Conservation (phyloP, 2,329 filamentous ascomycete genomes). For the Fusarium tupiense region DNA sequence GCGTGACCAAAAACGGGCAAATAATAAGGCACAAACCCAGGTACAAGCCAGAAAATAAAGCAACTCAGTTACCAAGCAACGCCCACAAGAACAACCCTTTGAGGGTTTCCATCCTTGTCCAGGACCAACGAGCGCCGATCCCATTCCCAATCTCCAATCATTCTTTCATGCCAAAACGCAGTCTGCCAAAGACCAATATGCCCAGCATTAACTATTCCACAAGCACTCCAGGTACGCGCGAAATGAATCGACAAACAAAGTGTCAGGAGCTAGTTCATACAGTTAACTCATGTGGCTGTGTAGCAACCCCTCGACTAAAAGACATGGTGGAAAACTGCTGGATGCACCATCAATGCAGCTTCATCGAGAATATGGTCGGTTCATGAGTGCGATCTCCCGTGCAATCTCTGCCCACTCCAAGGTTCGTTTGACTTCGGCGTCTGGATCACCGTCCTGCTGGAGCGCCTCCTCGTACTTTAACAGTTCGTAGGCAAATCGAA, state of each 20-base stretch:
- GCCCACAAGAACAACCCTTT: conserved; percentile 15
- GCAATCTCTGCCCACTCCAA: conserved; percentile 91
- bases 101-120: not conserved
- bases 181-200: not conserved
- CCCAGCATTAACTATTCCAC: not conserved
- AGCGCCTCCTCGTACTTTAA: conserved; percentile 93
- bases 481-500: conserved; percentile 93
- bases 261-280: not conserved
- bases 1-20: not conserved
- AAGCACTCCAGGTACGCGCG: not conserved
- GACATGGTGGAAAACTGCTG: not conserved
- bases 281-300: not conserved
- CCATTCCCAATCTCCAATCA: not conserved
- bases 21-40: not conserved
- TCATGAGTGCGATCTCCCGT: conserved; percentile 94
- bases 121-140: conserved; percentile 19
- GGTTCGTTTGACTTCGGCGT: conserved; percentile 70
- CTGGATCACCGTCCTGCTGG: conserved; percentile 60
- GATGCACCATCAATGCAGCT: not conserved
- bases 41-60: not conserved
- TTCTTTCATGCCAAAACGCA: not conserved
- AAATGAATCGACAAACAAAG: not conserved
- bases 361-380: conserved; percentile 85
- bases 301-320: not conserved
- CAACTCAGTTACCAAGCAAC: conserved; percentile 6